phyloP scores from a whole-genome alignment of 1,284 basidiomycete genomes.

The Cutaneotrichosporon mucoides region DNA sequence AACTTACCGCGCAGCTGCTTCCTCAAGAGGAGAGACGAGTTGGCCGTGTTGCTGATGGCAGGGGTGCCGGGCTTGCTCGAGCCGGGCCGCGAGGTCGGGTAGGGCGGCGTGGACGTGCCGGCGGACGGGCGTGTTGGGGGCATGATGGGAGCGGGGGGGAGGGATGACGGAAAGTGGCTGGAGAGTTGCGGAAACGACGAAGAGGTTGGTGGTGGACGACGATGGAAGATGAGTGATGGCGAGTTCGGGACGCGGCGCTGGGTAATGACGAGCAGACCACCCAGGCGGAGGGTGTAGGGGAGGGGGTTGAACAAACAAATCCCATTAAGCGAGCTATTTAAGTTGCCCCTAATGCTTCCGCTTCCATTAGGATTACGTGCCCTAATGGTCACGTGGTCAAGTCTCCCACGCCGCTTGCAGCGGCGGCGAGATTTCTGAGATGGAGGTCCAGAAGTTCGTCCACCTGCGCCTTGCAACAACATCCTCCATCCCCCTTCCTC shows the following conservation, averaged over 20 bases:
- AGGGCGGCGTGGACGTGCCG: constrained; percentile 24
- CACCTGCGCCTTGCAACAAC: background rate
- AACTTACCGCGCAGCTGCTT: constrained; percentile 61
- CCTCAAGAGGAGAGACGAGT: constrained; percentile 61
- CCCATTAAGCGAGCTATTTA: background rate
- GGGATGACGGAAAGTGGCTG: background rate
- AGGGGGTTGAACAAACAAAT: background rate
- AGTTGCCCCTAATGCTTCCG: no score
- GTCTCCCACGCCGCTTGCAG: background rate
- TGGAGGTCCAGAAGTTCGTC: background rate
- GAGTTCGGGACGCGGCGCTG: background rate
- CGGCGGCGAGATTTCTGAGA: constrained; percentile 3
- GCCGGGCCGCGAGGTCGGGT: constrained; percentile 35
- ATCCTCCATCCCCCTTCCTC: background rate
- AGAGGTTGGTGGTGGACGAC: background rate
- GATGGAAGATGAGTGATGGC: background rate
- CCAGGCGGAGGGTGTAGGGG: background rate
- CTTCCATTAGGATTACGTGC: background rate
- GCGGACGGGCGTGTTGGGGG: constrained; percentile 26
- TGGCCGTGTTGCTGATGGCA: constrained; percentile 25
- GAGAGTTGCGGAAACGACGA: no score
- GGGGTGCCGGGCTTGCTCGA: constrained; percentile 38
- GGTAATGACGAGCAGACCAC: background rate
- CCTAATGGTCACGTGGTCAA: background rate
- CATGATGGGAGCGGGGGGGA: constrained; percentile 19